Percentiles rank a stretch among this genome's conserved stretches.
phyloP scores from a whole-genome alignment of 306 rosid species.

The Quercus suber region DNA sequence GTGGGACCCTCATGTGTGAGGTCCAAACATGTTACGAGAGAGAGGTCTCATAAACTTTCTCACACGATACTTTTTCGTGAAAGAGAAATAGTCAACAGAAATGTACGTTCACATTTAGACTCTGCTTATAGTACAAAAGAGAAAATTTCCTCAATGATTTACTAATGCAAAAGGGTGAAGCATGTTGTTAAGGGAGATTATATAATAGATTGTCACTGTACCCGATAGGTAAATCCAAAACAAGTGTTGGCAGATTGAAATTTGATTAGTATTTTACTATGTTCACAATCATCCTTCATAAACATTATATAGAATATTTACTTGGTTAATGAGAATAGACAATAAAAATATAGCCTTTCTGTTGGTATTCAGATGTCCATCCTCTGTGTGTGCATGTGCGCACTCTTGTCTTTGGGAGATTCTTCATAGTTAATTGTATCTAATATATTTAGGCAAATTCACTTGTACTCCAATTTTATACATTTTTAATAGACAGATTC shows the following conservation, averaged over 20 bases:
- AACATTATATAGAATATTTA: too few relatives aligned
- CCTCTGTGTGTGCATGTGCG: neutral
- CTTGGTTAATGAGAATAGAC: neutral
- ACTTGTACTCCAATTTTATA: neutral
- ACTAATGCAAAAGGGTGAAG: neutral
- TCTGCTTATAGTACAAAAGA: neutral
- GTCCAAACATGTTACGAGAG: too few relatives aligned
- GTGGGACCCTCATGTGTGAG: too few relatives aligned
- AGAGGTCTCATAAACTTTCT: too few relatives aligned
- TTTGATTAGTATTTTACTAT: neutral
- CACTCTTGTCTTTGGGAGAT: too few relatives aligned
- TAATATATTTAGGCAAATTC: neutral
- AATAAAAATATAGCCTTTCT: neutral
- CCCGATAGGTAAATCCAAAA: neutral
- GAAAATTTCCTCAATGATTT: neutral
- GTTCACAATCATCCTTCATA: neutral
- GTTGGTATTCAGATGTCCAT: neutral
- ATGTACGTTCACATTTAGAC: neutral
- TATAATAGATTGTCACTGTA: neutral
- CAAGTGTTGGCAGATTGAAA: neutral
- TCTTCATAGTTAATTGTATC: neutral
- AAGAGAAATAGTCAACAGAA: neutral
- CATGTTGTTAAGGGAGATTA: neutral
- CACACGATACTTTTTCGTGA: neutral
- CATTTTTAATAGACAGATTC: neutral